Evolutionary conservation across 805 yeast species (phyloP).

Genomic region (Ogataea trehalophila): DNA sequence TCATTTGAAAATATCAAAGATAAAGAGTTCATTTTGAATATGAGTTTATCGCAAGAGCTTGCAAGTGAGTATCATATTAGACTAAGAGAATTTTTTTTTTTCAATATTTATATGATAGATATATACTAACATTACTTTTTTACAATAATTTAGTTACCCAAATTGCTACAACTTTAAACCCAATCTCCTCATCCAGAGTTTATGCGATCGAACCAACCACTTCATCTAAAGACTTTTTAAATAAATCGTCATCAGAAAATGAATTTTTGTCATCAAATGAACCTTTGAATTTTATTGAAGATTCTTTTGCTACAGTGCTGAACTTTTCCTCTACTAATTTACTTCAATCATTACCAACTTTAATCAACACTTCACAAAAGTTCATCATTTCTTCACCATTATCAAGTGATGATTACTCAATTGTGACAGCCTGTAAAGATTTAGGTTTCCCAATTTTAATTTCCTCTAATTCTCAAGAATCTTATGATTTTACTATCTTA

Average conservation of each 20-base stretch:
- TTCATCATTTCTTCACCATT: constrained; percentile 61
- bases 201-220: constrained; percentile 12
- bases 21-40: too few relatives aligned
- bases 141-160: constrained; percentile 1
- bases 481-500: constrained; percentile 48
- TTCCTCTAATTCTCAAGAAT: constrained; percentile 56
- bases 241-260: background rate
- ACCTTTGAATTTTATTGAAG: constrained; percentile 43
- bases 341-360: constrained; percentile 55
- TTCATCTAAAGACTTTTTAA: background rate
- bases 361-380: constrained; percentile 32
- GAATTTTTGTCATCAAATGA: constrained; percentile 40
- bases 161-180: constrained; percentile 9
- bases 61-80: constrained; percentile 1
- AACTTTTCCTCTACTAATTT: constrained; percentile 50
- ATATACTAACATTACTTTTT: background rate
- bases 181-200: constrained; percentile 10
- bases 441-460: constrained; percentile 58
- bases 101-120: too few relatives aligned
- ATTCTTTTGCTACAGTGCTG: constrained; percentile 38
- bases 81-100: too few relatives aligned
- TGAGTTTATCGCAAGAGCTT: background rate
- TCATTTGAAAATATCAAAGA: too few relatives aligned
- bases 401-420: constrained; percentile 57
- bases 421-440: constrained; percentile 70